Base-by-base conservation (phyloP, 495 filamentous ascomycete species). In the Penicillium canescens region DNA sequence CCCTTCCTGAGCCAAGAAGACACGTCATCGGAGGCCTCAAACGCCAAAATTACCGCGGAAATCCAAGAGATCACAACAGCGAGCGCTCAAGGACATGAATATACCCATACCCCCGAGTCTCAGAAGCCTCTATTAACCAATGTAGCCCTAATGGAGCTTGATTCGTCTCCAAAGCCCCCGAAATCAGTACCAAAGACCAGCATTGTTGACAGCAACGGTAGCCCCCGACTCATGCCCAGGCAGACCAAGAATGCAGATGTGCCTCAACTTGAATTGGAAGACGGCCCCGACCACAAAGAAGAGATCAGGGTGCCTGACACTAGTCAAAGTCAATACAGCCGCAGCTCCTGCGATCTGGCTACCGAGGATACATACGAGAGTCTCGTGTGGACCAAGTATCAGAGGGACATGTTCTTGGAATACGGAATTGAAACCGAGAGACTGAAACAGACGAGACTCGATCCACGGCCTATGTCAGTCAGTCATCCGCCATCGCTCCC, bases 201-300 rank as follows among this genome's bases (percentile, higher is more conserved):
- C 16, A 56, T 69, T 16, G 68, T 71, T 16, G 68, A 71, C 45
- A 41, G 46, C 7, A 68, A 69, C 43, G 68, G 68, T 20, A 71
- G 68, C 39, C 68, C 68, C 18, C 58, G 59, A 35, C 52, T 64
- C 11, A 28, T 56, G 10, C 46, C 36, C 1, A 40, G 44, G 28
- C 35, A 16, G 12, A 37, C 21, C 10, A 50, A 37, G 16, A 23
- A 12, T 10, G 34, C 21, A 23, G 18, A 41, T 41, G 6, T 6
- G n/a, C 21, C 24, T 37, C 38, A 38, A 20, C 8, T 38, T 8
- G 26, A 28, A 7, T 18, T 46, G 11, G 23, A 59, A 18, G 18
- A 33, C 16, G 49, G 47, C 14, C 43, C 11, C 4, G 1, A 6
- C 11, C 21, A 49, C 24, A 14, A 43, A 36, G 31, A 43, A 4